Percentiles rank a stretch among this genome's conserved stretches.
phyloP scores from a whole-genome alignment of 1,284 basidiomycete species.

The Sporisorium sorghi region DNA sequence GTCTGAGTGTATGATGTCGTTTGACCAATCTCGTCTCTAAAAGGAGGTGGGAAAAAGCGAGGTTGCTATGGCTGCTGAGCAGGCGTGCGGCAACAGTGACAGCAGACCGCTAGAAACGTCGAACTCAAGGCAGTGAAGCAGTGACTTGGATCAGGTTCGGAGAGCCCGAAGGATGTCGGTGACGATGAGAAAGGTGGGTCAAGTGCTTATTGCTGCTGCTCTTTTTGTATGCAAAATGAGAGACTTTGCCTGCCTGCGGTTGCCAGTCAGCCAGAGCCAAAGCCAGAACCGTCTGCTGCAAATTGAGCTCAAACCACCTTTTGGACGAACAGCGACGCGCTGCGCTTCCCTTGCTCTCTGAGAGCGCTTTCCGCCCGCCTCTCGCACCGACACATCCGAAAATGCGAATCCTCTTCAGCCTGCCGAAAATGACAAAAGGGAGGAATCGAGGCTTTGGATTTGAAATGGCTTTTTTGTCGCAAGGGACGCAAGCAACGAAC shows the following conservation, averaged over 20 bases:
- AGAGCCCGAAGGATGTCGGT: neutral
- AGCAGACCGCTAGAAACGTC: neutral
- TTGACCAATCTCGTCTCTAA: neutral
- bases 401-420: neutral
- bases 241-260: neutral
- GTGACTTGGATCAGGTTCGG: neutral
- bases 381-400: slow-evolving; percentile 25
- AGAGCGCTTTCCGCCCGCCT: neutral
- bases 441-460: neutral
- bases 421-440: no score
- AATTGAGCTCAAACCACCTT: slow-evolving; percentile 6
- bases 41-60: no score
- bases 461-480: neutral
- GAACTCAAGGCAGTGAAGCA: neutral
- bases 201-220: no score
- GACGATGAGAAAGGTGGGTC: no score
- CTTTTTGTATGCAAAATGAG: neutral
- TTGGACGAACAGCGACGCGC: neutral
- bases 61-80: neutral
- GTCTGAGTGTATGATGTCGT: no score
- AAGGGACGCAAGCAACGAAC: no score
- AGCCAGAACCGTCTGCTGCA: no score
- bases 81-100: neutral
- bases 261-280: neutral
- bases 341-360: neutral